These are phyloP conservation scores for Leccinum pachyderme DNA, from an alignment of 1,284 basidiomycete genomes.

Conservation along the genomic window DNA sequence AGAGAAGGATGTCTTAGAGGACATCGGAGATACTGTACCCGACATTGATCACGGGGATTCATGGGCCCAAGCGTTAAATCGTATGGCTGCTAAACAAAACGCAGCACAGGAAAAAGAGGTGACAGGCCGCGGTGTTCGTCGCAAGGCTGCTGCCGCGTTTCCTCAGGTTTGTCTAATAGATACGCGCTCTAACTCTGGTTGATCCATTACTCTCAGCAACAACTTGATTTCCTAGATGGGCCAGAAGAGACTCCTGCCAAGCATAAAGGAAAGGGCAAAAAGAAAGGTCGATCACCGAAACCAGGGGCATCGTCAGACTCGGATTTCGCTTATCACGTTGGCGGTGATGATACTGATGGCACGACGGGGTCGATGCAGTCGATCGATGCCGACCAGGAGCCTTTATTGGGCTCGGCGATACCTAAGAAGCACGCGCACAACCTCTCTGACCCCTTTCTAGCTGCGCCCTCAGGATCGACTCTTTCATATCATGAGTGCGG, in stretches of 20 bases:
- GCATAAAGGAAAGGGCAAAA: slow-evolving; percentile 26
- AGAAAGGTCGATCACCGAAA: slow-evolving; percentile 23
- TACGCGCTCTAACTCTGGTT: background rate
- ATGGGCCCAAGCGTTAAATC: slow-evolving; percentile 72
- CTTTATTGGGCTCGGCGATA: slow-evolving; percentile 1
- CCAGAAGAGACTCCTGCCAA: slow-evolving; percentile 28
- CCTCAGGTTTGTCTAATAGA: slow-evolving; percentile 43
- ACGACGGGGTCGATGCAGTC: slow-evolving; percentile 22
- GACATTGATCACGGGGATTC: slow-evolving; percentile 61
- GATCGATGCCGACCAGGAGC: slow-evolving; percentile 7
- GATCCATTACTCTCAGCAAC: slow-evolving; percentile 29
- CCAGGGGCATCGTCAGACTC: slow-evolving; percentile 31
- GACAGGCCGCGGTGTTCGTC: slow-evolving; percentile 69
- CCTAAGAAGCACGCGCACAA: slow-evolving; percentile 14
- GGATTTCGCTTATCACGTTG: slow-evolving; percentile 20
- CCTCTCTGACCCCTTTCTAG: slow-evolving; percentile 1
- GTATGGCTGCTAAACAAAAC: slow-evolving; percentile 54
- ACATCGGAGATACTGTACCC: slow-evolving; percentile 51
- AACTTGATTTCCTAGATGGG: slow-evolving; percentile 31
- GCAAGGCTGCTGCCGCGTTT: slow-evolving; percentile 59
- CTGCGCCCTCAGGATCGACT: slow-evolving; percentile 13
- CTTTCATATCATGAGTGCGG: slow-evolving; percentile 43
- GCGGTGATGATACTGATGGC: slow-evolving; percentile 26
- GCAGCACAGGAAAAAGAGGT: slow-evolving; percentile 48
- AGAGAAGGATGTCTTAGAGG: slow-evolving; percentile 66